Base-by-base conservation (phyloP, 1,284 basidiomycete species). In the Anthracocystis panici-leucophaei region DNA sequence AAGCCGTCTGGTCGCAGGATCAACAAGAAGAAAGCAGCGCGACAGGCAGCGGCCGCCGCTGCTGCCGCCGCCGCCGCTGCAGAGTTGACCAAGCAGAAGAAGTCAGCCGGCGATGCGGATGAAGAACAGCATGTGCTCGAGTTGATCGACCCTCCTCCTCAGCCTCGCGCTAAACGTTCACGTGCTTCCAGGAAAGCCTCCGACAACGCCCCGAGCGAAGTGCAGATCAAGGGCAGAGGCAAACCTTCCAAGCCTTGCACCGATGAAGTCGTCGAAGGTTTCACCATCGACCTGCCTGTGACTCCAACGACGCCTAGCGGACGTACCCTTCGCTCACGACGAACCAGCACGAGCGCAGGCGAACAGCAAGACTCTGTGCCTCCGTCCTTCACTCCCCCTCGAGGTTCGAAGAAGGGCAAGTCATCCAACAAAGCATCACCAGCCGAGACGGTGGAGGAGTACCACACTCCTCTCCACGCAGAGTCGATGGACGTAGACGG, bases 401-500 rank as follows among this genome's bases (percentile, higher is more conserved):
- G 63, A 8, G 50, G 38, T 16, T 29, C 23, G n/a, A 61, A 57
- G 49, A 62, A 48, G 50, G 46, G 31, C 29, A 55, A 40, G 23
- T 12, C n/a, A 1, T 41, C 21, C 9, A 20, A 10, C 29, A 49
- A 49, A 5, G 8, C 20, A 2, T 9, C 9, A 8, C 9, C 40
- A 20, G 50, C 9, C 7, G 44, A 44, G 20, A 20, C 33, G 10
- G 21, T 29, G 3, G 58, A 45, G 7, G 44, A 42, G 21, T n/a
- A 11, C 8, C 29, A 18, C 14, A 29, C 23, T 6, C n/a, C 45
- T 1, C 8, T 35, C 10, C 29, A 44, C 11, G 29, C 27, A 20
- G 59, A 63, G 52, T 50, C 63, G 20, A 59, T 66, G 41, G 69
- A 63, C 2, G 31, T 63, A 3, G 64, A 72, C 27, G 69, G 59